A percentile compares a stretch with the other conserved stretches of the same genome.
Evolutionary conservation across 192 early-diverging fungal genomes (phyloP).

Genomic region (Rhizoclosmatium globosum): DNA sequence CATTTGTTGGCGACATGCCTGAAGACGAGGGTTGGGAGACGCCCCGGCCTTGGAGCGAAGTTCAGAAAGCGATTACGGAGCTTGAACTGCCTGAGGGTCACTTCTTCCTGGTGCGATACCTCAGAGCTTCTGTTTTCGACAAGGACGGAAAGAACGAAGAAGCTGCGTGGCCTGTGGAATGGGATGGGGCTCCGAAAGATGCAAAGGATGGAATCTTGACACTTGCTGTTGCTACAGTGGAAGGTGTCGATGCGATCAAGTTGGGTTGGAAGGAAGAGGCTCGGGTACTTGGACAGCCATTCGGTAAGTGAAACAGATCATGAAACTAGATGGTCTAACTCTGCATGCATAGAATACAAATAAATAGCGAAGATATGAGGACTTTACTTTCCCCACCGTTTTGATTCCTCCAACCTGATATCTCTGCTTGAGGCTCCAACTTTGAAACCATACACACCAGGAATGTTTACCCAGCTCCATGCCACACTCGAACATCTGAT

Average conservation of each 20-base stretch:
- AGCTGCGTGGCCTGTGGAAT: conserved; percentile 13
- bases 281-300: not conserved
- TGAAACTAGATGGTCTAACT: too few species aligned
- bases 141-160: not conserved
- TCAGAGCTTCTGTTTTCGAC: not conserved
- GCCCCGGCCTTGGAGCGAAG: conserved; percentile 6
- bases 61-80: not conserved
- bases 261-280: conserved; percentile 12
- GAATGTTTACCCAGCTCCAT: conserved; percentile 56
- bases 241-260: not conserved
- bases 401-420: conserved; percentile 31
- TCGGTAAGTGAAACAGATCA: not conserved
- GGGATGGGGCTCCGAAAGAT: not conserved
- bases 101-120: conserved; percentile 21
- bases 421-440: conserved; percentile 63
- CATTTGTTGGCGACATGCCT: conserved; percentile 2
- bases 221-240: not conserved
- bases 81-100: conserved; percentile 16
- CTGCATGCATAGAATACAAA: too few species aligned
- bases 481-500: conserved; percentile 55
- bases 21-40: conserved; percentile 9
- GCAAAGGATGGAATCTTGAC: not conserved
- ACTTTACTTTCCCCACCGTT: not conserved
- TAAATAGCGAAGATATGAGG: too few species aligned
- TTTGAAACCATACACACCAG: conserved; percentile 54